Conservation (phyloP, 148 eudicot genomes). For the Cornus florida region DNA sequence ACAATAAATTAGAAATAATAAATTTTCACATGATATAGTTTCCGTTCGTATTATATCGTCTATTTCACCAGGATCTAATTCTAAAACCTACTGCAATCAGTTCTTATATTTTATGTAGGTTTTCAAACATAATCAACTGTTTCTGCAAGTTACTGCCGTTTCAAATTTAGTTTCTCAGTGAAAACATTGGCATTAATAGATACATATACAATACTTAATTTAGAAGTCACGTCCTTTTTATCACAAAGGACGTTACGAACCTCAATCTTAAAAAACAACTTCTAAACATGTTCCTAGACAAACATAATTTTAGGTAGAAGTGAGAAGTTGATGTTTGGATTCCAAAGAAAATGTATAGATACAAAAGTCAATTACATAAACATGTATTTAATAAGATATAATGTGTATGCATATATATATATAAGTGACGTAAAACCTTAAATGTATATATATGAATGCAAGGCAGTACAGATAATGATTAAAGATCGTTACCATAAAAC, state of each 20-base stretch:
- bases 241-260: not conserved
- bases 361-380: not conserved
- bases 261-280: not conserved
- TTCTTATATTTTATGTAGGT: too few species aligned
- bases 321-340: too few species aligned
- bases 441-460: not conserved
- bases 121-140: not conserved
- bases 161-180: not conserved
- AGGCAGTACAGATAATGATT: not conserved
- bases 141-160: not conserved
- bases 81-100: too few species aligned
- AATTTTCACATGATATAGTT: too few species aligned
- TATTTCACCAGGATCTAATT: too few species aligned
- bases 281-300: not conserved
- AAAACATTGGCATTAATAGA: not conserved
- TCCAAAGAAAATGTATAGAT: not conserved
- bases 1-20: too few species aligned
- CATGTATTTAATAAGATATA: not conserved
- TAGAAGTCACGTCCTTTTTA: not conserved
- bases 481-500: slow-evolving; percentile 71
- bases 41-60: too few species aligned
- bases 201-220: not conserved
- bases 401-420: too few species aligned
- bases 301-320: not conserved
- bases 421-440: not conserved